Evolutionary conservation across 208 protist species (phyloP).

Genomic region (Trypanosoma cruzi): DNA sequence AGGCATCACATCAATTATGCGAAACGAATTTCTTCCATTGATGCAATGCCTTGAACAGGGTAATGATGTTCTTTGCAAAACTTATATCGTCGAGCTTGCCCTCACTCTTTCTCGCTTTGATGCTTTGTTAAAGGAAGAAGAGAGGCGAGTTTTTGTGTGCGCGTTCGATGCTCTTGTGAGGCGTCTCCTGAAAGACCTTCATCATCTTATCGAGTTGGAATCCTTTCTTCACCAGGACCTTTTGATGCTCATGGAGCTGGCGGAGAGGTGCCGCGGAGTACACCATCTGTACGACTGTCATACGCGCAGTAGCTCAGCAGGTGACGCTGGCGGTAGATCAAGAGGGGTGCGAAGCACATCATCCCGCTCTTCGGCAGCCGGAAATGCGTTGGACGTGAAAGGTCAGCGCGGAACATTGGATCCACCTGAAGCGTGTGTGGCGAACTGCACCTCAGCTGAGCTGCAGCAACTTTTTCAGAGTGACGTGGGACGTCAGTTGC

Average conservation of each 20-base stretch:
- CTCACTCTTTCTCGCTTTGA: constrained; percentile 75
- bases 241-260: constrained; percentile 41
- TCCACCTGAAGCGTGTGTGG: background rate
- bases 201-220: constrained; percentile 37
- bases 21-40: constrained; percentile 64
- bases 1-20: constrained; percentile 49
- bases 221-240: constrained; percentile 42
- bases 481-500: background rate
- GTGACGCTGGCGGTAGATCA: background rate
- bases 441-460: background rate
- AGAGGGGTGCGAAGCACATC: background rate
- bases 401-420: background rate
- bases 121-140: constrained; percentile 57
- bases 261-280: constrained; percentile 41
- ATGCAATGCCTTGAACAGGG: constrained; percentile 50
- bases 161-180: constrained; percentile 61
- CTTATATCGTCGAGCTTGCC: constrained; percentile 79
- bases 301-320: background rate
- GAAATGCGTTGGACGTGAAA: background rate
- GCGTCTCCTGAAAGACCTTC: constrained; percentile 43
- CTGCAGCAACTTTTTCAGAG: constrained; percentile 8
- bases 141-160: constrained; percentile 72
- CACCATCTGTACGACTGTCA: constrained; percentile 25
- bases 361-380: background rate
- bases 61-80: constrained; percentile 32